phyloP scores from a whole-genome alignment of 192 early-diverging fungal genomes.

The Coemansia erecta region DNA sequence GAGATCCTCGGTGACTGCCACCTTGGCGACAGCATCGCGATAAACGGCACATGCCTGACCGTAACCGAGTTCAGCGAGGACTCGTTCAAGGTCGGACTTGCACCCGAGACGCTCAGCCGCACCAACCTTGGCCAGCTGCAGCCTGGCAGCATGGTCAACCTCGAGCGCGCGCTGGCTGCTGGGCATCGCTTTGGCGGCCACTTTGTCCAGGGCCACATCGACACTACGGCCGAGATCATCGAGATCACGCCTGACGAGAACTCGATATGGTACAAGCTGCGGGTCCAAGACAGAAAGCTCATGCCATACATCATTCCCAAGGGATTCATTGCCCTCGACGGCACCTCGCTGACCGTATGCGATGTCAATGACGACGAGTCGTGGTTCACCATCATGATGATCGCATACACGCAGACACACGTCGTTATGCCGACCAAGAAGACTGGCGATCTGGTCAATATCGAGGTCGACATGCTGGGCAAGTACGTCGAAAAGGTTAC shows the following conservation, averaged over 20 bases:
- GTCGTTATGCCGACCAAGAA: slow-evolving; percentile 77
- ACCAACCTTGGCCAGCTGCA: slow-evolving; percentile 83
- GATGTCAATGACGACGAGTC: slow-evolving; percentile 73
- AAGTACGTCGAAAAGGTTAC: slow-evolving; percentile 92
- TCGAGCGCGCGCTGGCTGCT: slow-evolving; percentile 90
- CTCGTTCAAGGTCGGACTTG: slow-evolving; percentile 86
- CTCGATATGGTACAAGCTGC: slow-evolving; percentile 74
- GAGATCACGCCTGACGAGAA: slow-evolving; percentile 83
- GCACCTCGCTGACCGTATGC: slow-evolving; percentile 91
- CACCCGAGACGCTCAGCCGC: slow-evolving; percentile 90
- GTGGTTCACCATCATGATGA: slow-evolving; percentile 92
- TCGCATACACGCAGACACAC: slow-evolving; percentile 85
- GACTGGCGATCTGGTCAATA: slow-evolving; percentile 77
- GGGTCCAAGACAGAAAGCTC: slow-evolving; percentile 57
- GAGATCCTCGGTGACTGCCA: slow-evolving; percentile 79
- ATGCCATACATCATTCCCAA: slow-evolving; percentile 91
- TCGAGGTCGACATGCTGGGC: slow-evolving; percentile 97
- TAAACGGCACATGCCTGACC: slow-evolving; percentile 95
- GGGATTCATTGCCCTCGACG: slow-evolving; percentile 92
- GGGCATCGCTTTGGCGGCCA: slow-evolving; percentile 93
- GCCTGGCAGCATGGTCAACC: slow-evolving; percentile 79
- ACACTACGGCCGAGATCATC: slow-evolving; percentile 76
- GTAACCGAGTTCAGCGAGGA: slow-evolving; percentile 87
- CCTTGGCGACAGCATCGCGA: slow-evolving; percentile 90
- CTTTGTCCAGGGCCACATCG: slow-evolving; percentile 96